Percentiles rank a stretch among this genome's conserved stretches.
phyloP scores from a whole-genome alignment of 139 green algal species.

The Penium margaritaceum region DNA sequence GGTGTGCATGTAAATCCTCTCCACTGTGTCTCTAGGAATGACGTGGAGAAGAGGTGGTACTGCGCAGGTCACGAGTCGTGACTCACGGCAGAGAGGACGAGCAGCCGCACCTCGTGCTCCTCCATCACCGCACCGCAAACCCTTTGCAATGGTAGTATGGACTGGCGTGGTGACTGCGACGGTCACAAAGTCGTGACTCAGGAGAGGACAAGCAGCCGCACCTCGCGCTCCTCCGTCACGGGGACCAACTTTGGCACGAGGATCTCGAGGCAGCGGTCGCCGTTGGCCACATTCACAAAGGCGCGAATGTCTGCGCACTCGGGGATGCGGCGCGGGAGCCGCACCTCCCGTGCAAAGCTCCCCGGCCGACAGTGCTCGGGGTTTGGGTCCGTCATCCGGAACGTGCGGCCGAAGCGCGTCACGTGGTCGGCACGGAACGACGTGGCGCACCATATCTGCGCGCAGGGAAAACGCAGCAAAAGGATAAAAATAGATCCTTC shows the following conservation, averaged over 20 bases:
- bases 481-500: too few relatives aligned
- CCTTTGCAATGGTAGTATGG: too few relatives aligned
- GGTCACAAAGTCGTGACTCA: too few relatives aligned
- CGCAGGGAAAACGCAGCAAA: too few relatives aligned
- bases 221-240: conserved; percentile 37
- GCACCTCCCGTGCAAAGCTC: conserved; percentile 5
- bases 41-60: too few relatives aligned
- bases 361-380: conserved; percentile 10
- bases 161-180: too few relatives aligned
- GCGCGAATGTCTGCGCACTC: conserved; percentile 20
- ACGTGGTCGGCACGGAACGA: too few relatives aligned
- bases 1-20: too few relatives aligned
- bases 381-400: background rate
- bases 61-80: too few relatives aligned
- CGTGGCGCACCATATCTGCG: too few relatives aligned
- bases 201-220: conserved; percentile 38
- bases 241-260: conserved; percentile 27
- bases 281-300: background rate
- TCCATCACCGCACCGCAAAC: conserved; percentile 23
- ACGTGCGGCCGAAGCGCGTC: conserved; percentile 1
- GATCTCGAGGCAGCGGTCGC: conserved; percentile 24
- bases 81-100: too few relatives aligned
- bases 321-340: conserved; percentile 14
- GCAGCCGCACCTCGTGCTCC: conserved; percentile 40
- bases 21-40: too few relatives aligned